Evolutionary conservation across 2,329 filamentous ascomycete genomes (phyloP), one percentile per base, ranked within the genome.

Genomic region (Talaromyces atroroseus): DNA sequence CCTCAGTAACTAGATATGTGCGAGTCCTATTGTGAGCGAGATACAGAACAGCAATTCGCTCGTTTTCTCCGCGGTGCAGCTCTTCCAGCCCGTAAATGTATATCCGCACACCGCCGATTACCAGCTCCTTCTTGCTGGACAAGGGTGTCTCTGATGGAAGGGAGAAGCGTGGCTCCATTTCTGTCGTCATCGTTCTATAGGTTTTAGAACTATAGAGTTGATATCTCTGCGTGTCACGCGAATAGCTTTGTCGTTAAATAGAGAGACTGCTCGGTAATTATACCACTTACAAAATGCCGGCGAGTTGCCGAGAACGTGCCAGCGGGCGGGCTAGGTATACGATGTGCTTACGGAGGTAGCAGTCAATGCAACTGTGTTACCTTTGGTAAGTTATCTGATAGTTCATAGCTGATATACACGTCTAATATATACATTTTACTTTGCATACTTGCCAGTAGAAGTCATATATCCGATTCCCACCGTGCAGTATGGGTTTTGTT

Each of bases 31-130:
- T 52, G 16, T 52, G 49, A 12, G 49, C 49, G 7, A 52, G 34
- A 32, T 52, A 52, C 6, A 52, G 6, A 20, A 52, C 49, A 3
- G 49, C 49, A 18, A 52, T 44, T 20, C 40, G 20, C 24, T 21
- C 8, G 26, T 44, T 52, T 24, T 12, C 12, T 6, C 14, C 34
- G 24, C 2, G 18, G 20, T 44, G 6, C 7, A 52, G n/a, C 20
- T 52, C 49, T 4, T 52, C 24, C n/a, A 52, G 12, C 7, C 49
- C 49, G 20, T 52, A 52, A 21, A 52, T 20, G n/a, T 52, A 52
- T 23, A 52, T 21, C 21, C 40, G 40, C 34, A 52, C 16, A 5
- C 49, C 49, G 16, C 49, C 49, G 24, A 52, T 52, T 7, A 38
- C 24, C 11, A 52, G 24, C 20, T 52, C 49, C 4, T 24, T 42